Conservation (phyloP, 495 filamentous ascomycete genomes). For the Neurospora sp. region DNA sequence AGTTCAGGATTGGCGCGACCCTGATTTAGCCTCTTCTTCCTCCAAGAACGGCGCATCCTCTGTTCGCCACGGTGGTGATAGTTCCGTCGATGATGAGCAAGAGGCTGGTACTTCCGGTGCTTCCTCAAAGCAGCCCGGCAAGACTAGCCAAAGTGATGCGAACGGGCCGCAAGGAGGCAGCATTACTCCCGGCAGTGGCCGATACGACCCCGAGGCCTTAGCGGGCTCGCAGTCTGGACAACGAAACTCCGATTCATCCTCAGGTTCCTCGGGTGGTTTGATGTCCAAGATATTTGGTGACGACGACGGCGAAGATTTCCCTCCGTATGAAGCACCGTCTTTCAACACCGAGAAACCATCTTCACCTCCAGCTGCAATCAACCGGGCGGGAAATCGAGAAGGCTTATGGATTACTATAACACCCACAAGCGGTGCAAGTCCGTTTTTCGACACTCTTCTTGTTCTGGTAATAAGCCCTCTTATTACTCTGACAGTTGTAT, state of each 20-base stretch:
- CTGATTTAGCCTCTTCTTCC: conserved; percentile 50
- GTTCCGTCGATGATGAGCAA: conserved; percentile 3
- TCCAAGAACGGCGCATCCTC: conserved; percentile 11
- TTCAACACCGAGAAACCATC: conserved; percentile 3
- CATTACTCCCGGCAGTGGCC: conserved; percentile 68
- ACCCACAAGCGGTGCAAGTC: conserved; percentile 80
- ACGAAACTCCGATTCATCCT: conserved; percentile 12
- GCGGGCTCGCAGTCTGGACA: conserved; percentile 15
- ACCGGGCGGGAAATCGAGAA: conserved; percentile 44
- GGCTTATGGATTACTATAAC: conserved; percentile 95
- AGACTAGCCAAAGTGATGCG: conserved; percentile 15
- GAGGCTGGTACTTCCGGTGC: neutral
- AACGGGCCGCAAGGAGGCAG: conserved; percentile 51
- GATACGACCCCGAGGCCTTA: conserved; percentile 41
- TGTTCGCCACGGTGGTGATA: conserved; percentile 2
- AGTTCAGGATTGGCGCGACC: conserved; percentile 86
- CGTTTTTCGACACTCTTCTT: conserved; percentile 91
- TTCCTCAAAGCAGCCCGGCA: conserved; percentile 16
- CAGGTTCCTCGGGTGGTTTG: conserved; percentile 19
- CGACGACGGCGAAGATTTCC: conserved; percentile 24
- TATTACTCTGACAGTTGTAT: conserved; percentile 86
- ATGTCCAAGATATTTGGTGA: conserved; percentile 40
- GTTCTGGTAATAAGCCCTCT: conserved; percentile 89
- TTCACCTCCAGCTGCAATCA: conserved; percentile 11
- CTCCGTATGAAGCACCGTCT: conserved; percentile 10